Evolutionary conservation across 805 yeast species (phyloP).

Genomic region (Candida coquimbonensis): DNA sequence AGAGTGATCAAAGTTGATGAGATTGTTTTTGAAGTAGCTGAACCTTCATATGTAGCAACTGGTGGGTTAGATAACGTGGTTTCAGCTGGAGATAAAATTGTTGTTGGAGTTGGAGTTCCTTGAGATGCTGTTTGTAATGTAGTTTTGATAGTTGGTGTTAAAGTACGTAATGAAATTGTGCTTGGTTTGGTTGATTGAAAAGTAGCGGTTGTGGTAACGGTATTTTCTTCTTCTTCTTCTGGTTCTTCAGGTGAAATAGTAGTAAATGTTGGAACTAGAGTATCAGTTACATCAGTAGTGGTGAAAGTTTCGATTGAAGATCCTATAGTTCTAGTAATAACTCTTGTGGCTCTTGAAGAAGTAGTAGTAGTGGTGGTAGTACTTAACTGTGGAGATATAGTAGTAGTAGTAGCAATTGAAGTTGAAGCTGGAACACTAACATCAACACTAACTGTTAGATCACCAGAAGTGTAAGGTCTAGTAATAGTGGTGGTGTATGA

Average conservation of each 20-base stretch:
- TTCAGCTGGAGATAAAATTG: too few relatives aligned
- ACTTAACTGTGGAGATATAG: neutral
- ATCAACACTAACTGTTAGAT: too few relatives aligned
- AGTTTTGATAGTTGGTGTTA: neutral
- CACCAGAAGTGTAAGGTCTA: too few relatives aligned
- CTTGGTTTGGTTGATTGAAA: neutral
- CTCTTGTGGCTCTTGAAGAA: neutral
- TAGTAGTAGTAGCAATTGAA: neutral
- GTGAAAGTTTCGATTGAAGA: neutral
- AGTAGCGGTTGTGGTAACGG: neutral
- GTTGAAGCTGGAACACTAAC: neutral
- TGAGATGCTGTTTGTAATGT: neutral
- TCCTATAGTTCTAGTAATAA: neutral
- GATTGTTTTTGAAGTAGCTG: too few relatives aligned
- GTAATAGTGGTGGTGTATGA: neutral
- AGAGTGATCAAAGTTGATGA: too few relatives aligned
- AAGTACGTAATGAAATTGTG: neutral
- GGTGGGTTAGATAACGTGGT: too few relatives aligned
- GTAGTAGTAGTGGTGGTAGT: neutral
- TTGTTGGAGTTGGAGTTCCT: too few relatives aligned
- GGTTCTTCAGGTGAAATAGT: conserved; percentile 2
- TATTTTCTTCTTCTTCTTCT: neutral
- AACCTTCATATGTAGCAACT: too few relatives aligned
- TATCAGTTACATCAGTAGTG: neutral
- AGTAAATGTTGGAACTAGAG: neutral